Evolutionary conservation across 176 grass and related monocot species (phyloP).

Genomic region (Aechmea fasciata): DNA sequence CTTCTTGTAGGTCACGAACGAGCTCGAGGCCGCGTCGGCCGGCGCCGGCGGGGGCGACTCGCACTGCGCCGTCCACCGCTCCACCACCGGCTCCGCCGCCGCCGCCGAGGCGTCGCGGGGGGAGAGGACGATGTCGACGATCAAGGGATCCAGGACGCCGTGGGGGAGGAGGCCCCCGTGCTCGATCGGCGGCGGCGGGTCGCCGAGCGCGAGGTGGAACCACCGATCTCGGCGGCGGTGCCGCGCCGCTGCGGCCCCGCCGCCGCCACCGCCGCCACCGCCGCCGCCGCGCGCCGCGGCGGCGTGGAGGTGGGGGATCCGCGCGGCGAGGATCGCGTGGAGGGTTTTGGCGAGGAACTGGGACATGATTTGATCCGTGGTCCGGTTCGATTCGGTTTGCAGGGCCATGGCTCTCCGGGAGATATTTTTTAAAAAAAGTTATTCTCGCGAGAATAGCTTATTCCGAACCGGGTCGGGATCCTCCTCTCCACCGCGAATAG

Average conservation of each 20-base stretch:
- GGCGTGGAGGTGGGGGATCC: slow-evolving; percentile 43
- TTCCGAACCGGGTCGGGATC: too few species aligned
- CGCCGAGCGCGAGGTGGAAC: slow-evolving; percentile 22
- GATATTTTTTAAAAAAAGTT: too few species aligned
- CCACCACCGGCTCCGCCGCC: slow-evolving; percentile 1
- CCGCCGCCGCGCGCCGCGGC: not conserved
- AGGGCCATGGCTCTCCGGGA: slow-evolving; percentile 29
- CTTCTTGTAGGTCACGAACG: slow-evolving; percentile 19
- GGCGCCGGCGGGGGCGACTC: not conserved
- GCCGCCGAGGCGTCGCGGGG: not conserved
- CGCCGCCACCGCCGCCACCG: not conserved
- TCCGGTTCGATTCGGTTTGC: slow-evolving; percentile 45
- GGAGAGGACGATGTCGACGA: slow-evolving; percentile 22
- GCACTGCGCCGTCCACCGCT: slow-evolving; percentile 17
- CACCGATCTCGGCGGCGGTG: slow-evolving; percentile 22
- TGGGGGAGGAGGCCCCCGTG: not conserved
- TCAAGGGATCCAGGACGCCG: slow-evolving; percentile 4
- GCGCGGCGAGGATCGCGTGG: slow-evolving; percentile 65
- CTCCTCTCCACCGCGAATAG: too few species aligned
- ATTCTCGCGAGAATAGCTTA: too few species aligned
- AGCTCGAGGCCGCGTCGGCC: not conserved
- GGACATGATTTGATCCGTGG: slow-evolving; percentile 65
- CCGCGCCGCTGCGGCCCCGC: slow-evolving; percentile 7
- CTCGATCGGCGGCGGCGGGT: not conserved
- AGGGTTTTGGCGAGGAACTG: slow-evolving; percentile 81